Evolutionary conservation across 495 filamentous ascomycete genomes (phyloP).

Genomic region (Cercophora scortea): DNA sequence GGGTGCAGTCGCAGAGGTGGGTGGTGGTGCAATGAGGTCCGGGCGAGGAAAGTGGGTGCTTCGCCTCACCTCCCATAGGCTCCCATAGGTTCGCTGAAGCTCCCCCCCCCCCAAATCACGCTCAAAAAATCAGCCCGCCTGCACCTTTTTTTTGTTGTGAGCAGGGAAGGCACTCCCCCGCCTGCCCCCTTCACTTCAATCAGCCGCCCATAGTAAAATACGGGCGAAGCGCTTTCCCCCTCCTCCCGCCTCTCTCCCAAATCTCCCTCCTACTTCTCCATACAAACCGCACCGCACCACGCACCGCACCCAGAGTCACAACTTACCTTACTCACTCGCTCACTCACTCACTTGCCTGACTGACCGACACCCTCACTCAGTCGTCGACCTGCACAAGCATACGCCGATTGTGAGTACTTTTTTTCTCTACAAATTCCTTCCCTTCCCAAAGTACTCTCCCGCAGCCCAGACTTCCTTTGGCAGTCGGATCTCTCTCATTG

Average conservation of each 20-base stretch:
- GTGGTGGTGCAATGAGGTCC: background rate
- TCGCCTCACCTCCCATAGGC: slow-evolving; percentile 1
- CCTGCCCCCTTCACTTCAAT: slow-evolving; percentile 39
- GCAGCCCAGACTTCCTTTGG: background rate
- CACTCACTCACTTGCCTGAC: too few species aligned
- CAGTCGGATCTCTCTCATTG: slow-evolving; percentile 3
- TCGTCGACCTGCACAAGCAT: slow-evolving; percentile 5
- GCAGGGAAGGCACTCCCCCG: slow-evolving; percentile 27
- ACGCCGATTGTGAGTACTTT: slow-evolving; percentile 19
- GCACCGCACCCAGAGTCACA: slow-evolving; percentile 12
- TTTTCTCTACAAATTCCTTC: slow-evolving; percentile 8
- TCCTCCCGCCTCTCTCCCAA: slow-evolving; percentile 47
- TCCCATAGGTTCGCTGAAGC: too few species aligned
- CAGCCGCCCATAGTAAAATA: slow-evolving; percentile 57
- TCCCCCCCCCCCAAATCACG: slow-evolving; percentile 14
- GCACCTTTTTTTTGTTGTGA: slow-evolving; percentile 29
- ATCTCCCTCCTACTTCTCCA: slow-evolving; percentile 42
- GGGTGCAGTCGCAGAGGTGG: too few species aligned
- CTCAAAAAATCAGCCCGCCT: slow-evolving; percentile 25
- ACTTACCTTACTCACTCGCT: slow-evolving; percentile 11
- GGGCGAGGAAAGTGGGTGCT: slow-evolving; percentile 10
- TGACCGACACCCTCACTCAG: too few species aligned
- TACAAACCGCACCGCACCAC: slow-evolving; percentile 34
- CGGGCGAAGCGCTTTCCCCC: slow-evolving; percentile 42
- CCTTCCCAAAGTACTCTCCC: slow-evolving; percentile 17